Evolutionary conservation across 1,284 basidiomycete genomes (phyloP), one percentile per base, ranked within the genome.

Genomic region (Ceratobasidium sp.): DNA sequence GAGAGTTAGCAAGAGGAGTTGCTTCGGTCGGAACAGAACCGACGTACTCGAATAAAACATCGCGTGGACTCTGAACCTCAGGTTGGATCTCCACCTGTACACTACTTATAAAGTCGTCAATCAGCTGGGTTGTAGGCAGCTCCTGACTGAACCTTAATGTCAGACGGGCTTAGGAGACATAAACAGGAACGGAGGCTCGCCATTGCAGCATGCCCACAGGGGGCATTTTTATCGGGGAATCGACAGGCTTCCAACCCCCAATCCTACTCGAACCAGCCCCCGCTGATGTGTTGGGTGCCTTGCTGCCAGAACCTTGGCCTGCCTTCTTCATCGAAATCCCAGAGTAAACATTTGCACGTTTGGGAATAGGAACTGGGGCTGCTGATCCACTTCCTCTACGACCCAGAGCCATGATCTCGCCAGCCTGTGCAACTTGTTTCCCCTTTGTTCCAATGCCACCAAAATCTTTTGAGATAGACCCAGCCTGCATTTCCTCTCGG

Each of bases 371-470:
- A n/a, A 14, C 46, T 11, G 46, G 61, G 34, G 31, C 43, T 7
- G 24, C 22, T 1, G 61, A 62, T n/a, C 22, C 31, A 24, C 29
- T 59, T 13, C 22, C 16, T 53, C 31, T 29, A 16, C 68, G 53
- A 34, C 68, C 68, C 11, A 71, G 43, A 3, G 68, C 41, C 13
- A 71, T 22, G 14, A 71, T 34, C 29, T 71, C 68, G 11, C 54
- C 43, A 11, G 68, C 68, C 1, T 54, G 68, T 34, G 46, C 68
- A 5, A 41, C 68, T 24, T 71, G 68, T 43, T 71, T 71, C 24
- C 68, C 68, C n/a, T 71, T 71, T 2, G 68, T 71, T 5, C 68
- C 68, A 59, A 71, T 71, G 2, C 68, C 68, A 71, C 53, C 39
- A 37, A 71, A 71, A 48, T 59, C 56, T 31, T 59, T 59, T 8